Evolutionary conservation across 2,329 filamentous ascomycete species (phyloP).

Genomic region (Trichoderma gracile): DNA sequence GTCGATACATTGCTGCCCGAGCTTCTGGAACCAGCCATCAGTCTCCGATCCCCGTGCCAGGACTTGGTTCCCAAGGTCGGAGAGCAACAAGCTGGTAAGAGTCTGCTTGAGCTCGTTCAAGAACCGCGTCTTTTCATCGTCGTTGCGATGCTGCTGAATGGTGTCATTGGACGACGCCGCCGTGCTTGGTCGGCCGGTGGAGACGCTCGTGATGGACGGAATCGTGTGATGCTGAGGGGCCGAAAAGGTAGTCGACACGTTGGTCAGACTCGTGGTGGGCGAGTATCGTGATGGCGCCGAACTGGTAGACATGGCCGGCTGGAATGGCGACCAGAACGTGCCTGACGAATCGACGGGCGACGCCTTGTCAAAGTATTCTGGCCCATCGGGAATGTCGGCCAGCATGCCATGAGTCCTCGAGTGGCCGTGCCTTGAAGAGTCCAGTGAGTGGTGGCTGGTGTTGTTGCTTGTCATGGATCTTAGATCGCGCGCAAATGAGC

Average conservation of each 20-base stretch:
- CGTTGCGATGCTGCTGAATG: slow-evolving; percentile 35
- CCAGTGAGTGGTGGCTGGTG: slow-evolving; percentile 68
- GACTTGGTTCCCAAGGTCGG: slow-evolving; percentile 83
- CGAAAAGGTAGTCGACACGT: slow-evolving; percentile 54
- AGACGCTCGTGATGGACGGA: slow-evolving; percentile 50
- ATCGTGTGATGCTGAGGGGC: slow-evolving; percentile 45
- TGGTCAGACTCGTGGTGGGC: slow-evolving; percentile 62
- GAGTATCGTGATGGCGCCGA: slow-evolving; percentile 62
- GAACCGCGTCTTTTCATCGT: slow-evolving; percentile 76
- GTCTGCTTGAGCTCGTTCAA: slow-evolving; percentile 74
- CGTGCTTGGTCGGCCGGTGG: slow-evolving; percentile 61
- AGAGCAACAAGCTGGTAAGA: slow-evolving; percentile 80
- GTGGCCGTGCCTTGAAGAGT: slow-evolving; percentile 65
- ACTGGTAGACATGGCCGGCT: slow-evolving; percentile 65
- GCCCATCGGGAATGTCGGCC: slow-evolving; percentile 67
- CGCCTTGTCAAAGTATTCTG: slow-evolving; percentile 68
- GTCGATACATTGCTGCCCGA: slow-evolving; percentile 67
- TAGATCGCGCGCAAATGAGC: slow-evolving; percentile 58
- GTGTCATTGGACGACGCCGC: slow-evolving; percentile 38
- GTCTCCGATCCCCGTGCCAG: slow-evolving; percentile 92
- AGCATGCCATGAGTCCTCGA: slow-evolving; percentile 58
- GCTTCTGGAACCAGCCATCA: slow-evolving; percentile 77
- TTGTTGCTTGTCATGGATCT: slow-evolving; percentile 51
- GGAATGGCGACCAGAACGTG: slow-evolving; percentile 89
- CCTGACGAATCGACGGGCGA: slow-evolving; percentile 73